These are phyloP conservation scores for Lactuca sativa DNA, from an alignment of 129 eudicot species.

Conservation along the genomic window DNA sequence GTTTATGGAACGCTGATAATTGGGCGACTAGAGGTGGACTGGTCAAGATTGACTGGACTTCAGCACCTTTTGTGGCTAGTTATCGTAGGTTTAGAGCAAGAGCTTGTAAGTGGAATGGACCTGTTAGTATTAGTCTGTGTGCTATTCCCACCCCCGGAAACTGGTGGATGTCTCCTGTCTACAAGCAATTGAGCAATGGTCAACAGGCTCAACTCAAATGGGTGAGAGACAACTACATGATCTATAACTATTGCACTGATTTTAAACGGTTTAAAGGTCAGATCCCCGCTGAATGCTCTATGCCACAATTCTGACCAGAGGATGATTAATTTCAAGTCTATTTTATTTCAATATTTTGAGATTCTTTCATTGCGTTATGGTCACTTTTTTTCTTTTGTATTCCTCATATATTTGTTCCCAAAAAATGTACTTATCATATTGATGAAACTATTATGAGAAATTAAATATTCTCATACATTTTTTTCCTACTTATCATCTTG, in stretches of 20 bases:
- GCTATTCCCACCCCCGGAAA: constrained; percentile 33
- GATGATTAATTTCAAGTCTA: not conserved
- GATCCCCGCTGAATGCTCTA: constrained; percentile 52
- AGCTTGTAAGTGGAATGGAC: constrained; percentile 53
- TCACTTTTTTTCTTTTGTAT: not conserved
- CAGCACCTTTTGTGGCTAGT: constrained; percentile 56
- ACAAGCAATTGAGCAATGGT: constrained; percentile 28
- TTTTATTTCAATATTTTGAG: not conserved
- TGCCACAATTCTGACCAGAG: constrained; percentile 32
- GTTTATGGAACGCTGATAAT: constrained; percentile 70
- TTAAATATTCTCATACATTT: no score
- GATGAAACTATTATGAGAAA: not conserved
- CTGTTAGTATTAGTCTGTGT: constrained; percentile 36
- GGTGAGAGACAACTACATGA: constrained; percentile 43
- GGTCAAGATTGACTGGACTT: constrained; percentile 58
- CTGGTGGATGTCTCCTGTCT: constrained; percentile 49
- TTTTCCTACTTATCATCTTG: no score
- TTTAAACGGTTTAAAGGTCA: constrained; percentile 35
- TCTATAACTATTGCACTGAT: constrained; percentile 56
- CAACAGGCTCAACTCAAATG: constrained; percentile 40
- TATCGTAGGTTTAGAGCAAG: constrained; percentile 45
- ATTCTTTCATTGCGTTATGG: not conserved
- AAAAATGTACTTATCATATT: not conserved
- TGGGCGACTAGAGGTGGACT: constrained; percentile 74
- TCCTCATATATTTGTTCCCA: not conserved